Conservation (phyloP, 257 asterid species). For the Prunella vulgaris region DNA sequence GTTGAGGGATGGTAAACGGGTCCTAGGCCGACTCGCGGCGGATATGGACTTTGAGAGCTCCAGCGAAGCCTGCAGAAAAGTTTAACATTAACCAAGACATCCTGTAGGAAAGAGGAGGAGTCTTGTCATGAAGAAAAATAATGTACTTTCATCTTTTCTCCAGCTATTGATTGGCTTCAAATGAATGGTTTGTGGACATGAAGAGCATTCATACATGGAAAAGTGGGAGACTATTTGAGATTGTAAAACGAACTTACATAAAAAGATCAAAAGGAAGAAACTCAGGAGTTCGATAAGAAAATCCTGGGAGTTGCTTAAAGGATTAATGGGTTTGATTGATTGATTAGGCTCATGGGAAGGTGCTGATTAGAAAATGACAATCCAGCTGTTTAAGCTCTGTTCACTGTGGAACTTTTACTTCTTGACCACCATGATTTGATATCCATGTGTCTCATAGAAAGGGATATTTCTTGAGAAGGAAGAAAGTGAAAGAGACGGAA, state of each 20-base stretch:
- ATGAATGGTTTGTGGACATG: conserved; percentile 4
- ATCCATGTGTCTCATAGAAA: background rate
- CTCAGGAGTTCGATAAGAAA: background rate
- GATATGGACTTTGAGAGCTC: too few relatives aligned
- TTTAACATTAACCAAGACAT: background rate
- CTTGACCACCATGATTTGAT: background rate
- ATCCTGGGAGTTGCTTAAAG: background rate
- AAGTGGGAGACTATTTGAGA: background rate
- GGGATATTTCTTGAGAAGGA: background rate
- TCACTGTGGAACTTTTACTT: background rate
- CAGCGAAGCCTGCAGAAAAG: background rate
- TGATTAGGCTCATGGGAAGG: background rate
- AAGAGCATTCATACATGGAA: background rate
- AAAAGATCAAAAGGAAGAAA: background rate
- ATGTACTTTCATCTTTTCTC: background rate
- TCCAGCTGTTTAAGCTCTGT: background rate
- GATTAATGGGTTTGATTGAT: background rate
- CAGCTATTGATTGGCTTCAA: background rate
- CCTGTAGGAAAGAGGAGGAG: background rate
- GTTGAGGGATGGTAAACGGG: too few relatives aligned
- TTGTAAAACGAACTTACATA: background rate
- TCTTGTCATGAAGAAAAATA: background rate
- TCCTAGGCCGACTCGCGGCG: too few relatives aligned
- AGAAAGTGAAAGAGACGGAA: background rate
- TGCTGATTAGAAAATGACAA: background rate